These are phyloP conservation scores for Oryza meridionalis DNA, from an alignment of 176 grass and related monocot genomes.

Conservation along the genomic window DNA sequence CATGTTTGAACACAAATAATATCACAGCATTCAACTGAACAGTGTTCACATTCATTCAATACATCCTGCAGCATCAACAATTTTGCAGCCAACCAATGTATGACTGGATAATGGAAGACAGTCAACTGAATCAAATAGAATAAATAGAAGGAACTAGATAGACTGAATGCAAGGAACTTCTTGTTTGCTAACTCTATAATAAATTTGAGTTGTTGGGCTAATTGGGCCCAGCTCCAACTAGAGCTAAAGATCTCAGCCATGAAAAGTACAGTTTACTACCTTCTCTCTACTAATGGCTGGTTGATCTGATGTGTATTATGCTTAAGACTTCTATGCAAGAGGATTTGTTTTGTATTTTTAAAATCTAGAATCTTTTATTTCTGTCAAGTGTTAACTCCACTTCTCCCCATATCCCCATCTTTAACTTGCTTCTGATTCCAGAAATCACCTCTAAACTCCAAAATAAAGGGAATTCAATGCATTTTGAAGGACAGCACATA, in stretches of 20 bases:
- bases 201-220: not conserved
- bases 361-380: not conserved
- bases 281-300: not conserved
- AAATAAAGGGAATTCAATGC: not conserved
- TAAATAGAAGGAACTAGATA: not conserved
- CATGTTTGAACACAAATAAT: constrained; percentile 4
- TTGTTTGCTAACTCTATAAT: not conserved
- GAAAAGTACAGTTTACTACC: not conserved
- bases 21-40: not conserved
- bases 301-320: not conserved
- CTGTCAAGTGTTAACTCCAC: not conserved
- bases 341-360: not conserved
- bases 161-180: not conserved
- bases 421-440: not conserved
- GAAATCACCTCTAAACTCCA: not conserved
- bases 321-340: not conserved
- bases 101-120: not conserved
- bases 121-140: not conserved
- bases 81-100: constrained; percentile 9
- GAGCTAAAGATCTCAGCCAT: not conserved
- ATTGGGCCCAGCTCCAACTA: not conserved
- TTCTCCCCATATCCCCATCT: not conserved
- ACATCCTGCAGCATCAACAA: not conserved
- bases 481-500: not conserved
- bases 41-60: not conserved